These are phyloP conservation scores for Stemphylium lycopersici DNA, from an alignment of 2,329 filamentous ascomycete species.

Conservation along the genomic window DNA sequence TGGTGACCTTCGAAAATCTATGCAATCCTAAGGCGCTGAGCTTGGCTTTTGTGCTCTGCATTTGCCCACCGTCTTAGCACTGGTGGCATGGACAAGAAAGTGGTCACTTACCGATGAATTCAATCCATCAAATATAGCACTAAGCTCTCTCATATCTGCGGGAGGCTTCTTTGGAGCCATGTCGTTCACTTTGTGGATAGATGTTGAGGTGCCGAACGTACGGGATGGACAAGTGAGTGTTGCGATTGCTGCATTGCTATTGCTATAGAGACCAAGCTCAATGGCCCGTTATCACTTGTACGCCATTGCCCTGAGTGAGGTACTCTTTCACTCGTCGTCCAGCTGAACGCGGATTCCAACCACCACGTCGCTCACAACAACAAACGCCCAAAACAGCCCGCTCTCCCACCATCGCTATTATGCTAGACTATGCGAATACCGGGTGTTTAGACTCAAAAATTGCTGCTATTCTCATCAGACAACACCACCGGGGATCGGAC, in stretches of 20 bases:
- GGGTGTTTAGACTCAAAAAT: background rate
- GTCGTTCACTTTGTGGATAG: background rate
- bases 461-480: background rate
- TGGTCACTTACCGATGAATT: conserved; percentile 6
- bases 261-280: background rate
- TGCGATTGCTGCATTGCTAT: background rate
- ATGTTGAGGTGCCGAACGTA: background rate
- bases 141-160: background rate
- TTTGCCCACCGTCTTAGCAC: conserved; percentile 1
- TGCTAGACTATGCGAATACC: background rate
- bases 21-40: background rate
- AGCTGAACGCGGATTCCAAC: conserved; percentile 6
- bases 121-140: conserved; percentile 1
- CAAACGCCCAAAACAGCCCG: background rate
- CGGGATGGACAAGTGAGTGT: background rate
- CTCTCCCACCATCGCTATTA: background rate
- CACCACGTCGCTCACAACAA: conserved; percentile 6
- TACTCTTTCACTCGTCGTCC: background rate
- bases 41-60: conserved; percentile 13
- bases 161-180: conserved; percentile 4
- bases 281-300: background rate
- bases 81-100: background rate
- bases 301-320: background rate
- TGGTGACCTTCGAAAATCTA: conserved; percentile 5
- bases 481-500: background rate